Percentiles rank a stretch among this genome's conserved stretches.
Evolutionary conservation across 306 rosid species (phyloP).

Genomic region (Ammopiptanthus mongolicus): DNA sequence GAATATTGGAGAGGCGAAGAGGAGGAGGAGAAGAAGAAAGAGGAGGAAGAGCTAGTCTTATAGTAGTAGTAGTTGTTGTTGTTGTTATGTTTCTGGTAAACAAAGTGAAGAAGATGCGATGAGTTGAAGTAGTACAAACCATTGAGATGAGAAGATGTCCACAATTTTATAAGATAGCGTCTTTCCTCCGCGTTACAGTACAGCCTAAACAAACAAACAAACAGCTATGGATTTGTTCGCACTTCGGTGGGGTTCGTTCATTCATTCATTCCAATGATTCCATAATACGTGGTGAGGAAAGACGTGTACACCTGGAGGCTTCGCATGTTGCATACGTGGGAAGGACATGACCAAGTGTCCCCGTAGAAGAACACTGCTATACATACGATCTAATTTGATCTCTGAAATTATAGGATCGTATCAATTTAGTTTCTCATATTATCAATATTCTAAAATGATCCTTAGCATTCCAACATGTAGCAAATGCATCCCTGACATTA

Average conservation of each 20-base stretch:
- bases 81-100: neutral
- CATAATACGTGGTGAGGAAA: neutral
- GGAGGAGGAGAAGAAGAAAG: constrained; percentile 24
- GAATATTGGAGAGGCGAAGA: neutral
- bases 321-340: neutral
- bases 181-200: neutral
- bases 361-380: too few species aligned
- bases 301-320: constrained; percentile 11
- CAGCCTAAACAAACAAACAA: neutral
- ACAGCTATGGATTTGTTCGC: too few species aligned
- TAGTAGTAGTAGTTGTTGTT: too few species aligned
- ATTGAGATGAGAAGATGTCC: constrained; percentile 26
- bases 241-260: too few species aligned
- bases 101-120: constrained; percentile 25
- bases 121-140: constrained; percentile 20
- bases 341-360: neutral
- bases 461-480: too few species aligned
- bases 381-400: too few species aligned
- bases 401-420: too few species aligned
- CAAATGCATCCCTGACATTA: too few species aligned
- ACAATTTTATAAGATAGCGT: neutral
- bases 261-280: too few species aligned
- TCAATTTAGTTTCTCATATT: too few species aligned
- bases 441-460: too few species aligned
- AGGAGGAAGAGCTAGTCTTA: constrained; percentile 6